Conservation (phyloP, 2,329 filamentous ascomycete species). For the Zymoseptoria ardabiliae region DNA sequence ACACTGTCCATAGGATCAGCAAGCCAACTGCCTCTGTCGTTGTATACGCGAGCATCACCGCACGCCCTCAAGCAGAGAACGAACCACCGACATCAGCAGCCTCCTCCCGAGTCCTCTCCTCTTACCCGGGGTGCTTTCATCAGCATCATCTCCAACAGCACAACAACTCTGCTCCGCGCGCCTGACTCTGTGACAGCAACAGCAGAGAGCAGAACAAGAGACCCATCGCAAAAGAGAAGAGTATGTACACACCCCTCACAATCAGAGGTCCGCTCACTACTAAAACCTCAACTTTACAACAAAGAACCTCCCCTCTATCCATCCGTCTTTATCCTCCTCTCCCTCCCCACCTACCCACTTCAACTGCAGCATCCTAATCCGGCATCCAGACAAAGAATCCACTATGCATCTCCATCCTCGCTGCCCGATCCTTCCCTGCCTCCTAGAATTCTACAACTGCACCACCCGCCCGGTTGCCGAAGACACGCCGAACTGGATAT, state of each 20-base stretch:
- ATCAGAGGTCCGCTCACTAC: neutral
- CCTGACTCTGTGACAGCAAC: neutral
- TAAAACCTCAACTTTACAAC: neutral
- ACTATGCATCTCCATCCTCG: neutral
- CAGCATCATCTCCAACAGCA: too few relatives aligned
- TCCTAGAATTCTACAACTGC: neutral
- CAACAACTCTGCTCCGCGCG: neutral
- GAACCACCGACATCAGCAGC: neutral
- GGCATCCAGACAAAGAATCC: neutral
- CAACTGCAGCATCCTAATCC: neutral
- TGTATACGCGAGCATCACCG: neutral
- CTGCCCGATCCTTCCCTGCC: neutral
- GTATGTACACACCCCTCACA: neutral
- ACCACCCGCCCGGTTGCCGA: neutral
- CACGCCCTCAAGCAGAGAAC: neutral
- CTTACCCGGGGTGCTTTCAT: too few relatives aligned
- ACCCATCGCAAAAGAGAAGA: neutral
- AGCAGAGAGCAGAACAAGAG: neutral
- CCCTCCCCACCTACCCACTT: too few relatives aligned
- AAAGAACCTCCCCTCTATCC: neutral
- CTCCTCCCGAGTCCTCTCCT: too few relatives aligned
- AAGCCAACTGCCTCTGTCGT: neutral
- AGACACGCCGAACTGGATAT: too few relatives aligned
- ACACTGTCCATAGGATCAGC: neutral
- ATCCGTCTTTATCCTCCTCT: neutral